Percentiles rank a stretch among this genome's conserved stretches.
These are phyloP conservation scores for Lentinula aciculospora DNA, from an alignment of 768 basidiomycete genomes.

Conservation along the genomic window DNA sequence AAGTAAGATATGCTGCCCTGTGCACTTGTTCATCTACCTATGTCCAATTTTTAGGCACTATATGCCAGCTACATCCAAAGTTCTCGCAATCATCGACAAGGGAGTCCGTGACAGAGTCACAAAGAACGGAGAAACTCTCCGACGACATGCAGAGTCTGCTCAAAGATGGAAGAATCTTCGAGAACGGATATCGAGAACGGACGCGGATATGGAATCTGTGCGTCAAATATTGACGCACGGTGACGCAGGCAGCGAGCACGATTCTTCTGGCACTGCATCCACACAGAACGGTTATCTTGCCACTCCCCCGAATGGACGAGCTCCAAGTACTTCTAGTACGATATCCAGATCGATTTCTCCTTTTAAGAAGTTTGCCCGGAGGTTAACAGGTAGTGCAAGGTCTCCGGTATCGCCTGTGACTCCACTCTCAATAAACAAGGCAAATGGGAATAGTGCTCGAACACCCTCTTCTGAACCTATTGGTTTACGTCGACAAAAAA, in stretches of 20 bases:
- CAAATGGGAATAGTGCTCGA: slow-evolving; percentile 20
- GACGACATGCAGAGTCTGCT: slow-evolving; percentile 85
- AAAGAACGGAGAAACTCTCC: slow-evolving; percentile 92
- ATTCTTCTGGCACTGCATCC: slow-evolving; percentile 58
- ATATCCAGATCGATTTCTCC: slow-evolving; percentile 78
- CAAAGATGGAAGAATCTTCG: slow-evolving; percentile 78
- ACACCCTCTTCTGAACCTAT: slow-evolving; percentile 52
- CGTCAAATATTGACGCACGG: slow-evolving; percentile 53
- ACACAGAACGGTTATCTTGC: slow-evolving; percentile 57
- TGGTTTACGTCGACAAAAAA: slow-evolving; percentile 46
- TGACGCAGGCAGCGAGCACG: slow-evolving; percentile 58
- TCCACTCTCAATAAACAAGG: slow-evolving; percentile 43
- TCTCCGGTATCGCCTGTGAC: slow-evolving; percentile 36
- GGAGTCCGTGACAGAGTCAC: slow-evolving; percentile 91
- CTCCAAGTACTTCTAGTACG: slow-evolving; percentile 44
- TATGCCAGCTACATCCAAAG: slow-evolving; percentile 89
- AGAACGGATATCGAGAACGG: slow-evolving; percentile 76
- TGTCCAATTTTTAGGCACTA: slow-evolving; percentile 63
- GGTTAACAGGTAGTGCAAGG: slow-evolving; percentile 43
- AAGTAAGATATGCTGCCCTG: slow-evolving; percentile 44
- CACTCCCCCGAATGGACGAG: slow-evolving; percentile 52
- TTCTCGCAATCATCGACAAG: slow-evolving; percentile 90
- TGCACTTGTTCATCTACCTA: slow-evolving; percentile 5
- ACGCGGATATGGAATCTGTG: slow-evolving; percentile 73
- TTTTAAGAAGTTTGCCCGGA: slow-evolving; percentile 72